Percentiles rank a stretch among this genome's conserved stretches.
Evolutionary conservation across 345 rosid species (phyloP).

Genomic region (Corymbia maculata): DNA sequence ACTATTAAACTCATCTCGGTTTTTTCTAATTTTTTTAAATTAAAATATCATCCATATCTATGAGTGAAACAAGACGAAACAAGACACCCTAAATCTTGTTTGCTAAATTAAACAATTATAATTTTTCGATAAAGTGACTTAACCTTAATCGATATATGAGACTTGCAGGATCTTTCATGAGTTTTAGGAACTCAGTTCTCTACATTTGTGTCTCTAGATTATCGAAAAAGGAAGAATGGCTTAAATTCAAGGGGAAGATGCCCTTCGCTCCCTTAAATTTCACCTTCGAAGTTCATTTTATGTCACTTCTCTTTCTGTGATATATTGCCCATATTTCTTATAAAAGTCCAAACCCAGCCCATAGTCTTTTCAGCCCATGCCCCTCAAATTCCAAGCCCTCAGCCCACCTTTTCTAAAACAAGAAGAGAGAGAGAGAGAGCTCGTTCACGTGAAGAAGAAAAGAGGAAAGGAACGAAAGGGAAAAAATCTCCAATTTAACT

Average conservation of each 20-base stretch:
- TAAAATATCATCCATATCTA: rapidly evolving
- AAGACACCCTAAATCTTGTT: background rate
- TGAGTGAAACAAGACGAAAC: rapidly evolving
- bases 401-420: too few relatives aligned
- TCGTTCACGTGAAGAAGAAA: too few relatives aligned
- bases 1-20: rapidly evolving
- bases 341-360: too few relatives aligned
- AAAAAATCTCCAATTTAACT: too few relatives aligned
- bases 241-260: background rate
- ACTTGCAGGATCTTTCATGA: rapidly evolving
- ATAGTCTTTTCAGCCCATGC: too few relatives aligned
- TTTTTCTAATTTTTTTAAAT: background rate
- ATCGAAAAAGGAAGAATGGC: background rate
- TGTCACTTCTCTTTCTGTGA: background rate
- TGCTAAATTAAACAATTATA: background rate
- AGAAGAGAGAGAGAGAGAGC: too few relatives aligned
- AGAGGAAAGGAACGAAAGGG: too few relatives aligned
- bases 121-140: background rate
- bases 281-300: rapidly evolving
- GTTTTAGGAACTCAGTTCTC: background rate
- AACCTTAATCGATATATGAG: rapidly evolving
- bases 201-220: background rate
- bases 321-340: too few relatives aligned
- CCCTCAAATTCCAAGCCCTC: too few relatives aligned
- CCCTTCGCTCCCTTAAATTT: rapidly evolving